A percentile compares a stretch with the other conserved stretches of the same genome.
These are phyloP conservation scores for Russula sp. DNA, from an alignment of 768 basidiomycete genomes.

Conservation along the genomic window DNA sequence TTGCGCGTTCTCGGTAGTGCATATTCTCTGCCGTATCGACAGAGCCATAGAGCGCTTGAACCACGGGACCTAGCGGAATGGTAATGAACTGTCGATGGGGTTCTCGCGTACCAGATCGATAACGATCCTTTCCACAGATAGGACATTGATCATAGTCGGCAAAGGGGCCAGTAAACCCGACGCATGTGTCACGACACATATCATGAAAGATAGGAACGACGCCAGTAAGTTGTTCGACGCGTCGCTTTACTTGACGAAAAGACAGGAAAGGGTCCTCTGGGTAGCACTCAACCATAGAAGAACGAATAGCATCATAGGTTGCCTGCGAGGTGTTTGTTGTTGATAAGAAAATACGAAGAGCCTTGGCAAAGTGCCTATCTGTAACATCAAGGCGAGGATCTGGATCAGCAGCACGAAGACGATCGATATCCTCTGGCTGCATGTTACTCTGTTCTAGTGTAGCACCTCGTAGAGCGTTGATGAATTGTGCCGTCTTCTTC, in stretches of 20 bases:
- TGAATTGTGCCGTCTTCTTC: no score
- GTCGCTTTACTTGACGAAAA: not conserved
- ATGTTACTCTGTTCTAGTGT: no score
- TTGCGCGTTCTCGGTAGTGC: not conserved
- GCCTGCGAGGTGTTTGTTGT: not conserved
- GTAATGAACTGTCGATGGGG: not conserved
- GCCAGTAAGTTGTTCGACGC: not conserved
- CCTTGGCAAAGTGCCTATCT: no score
- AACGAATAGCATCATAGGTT: not conserved
- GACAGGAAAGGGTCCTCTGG: not conserved
- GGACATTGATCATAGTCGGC: not conserved
- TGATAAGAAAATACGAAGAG: no score
- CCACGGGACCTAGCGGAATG: not conserved
- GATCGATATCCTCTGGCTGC: no score
- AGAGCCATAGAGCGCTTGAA: not conserved
- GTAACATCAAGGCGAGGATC: no score
- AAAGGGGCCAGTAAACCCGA: not conserved
- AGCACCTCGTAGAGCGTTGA: no score
- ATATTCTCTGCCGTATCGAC: not conserved
- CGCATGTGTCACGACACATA: not conserved
- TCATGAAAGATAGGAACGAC: not conserved
- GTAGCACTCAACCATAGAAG: not conserved
- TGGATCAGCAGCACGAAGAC: no score
- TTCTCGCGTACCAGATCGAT: not conserved
- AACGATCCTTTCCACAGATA: not conserved